Conservation (phyloP, 306 rosid genomes). For the Benincasa hispida region DNA sequence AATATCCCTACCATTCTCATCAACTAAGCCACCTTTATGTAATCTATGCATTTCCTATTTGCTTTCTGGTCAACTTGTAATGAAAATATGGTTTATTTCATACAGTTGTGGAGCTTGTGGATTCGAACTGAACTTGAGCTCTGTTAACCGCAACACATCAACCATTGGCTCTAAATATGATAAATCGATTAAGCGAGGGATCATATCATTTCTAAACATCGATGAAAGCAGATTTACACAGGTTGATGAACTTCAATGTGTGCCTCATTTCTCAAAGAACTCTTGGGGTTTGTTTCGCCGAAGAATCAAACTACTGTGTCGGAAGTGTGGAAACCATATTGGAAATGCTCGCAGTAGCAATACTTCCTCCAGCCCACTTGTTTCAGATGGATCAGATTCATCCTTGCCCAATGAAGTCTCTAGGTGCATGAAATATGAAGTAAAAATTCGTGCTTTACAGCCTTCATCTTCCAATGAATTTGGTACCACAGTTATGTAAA, state of each 20-base stretch:
- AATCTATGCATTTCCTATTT: background rate
- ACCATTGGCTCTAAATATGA: constrained; percentile 72
- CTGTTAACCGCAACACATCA: constrained; percentile 55
- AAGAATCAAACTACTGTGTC: constrained; percentile 71
- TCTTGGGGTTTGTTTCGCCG: constrained; percentile 68
- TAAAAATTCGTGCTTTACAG: constrained; percentile 65
- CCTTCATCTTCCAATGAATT: constrained; percentile 57
- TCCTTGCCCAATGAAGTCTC: constrained; percentile 25
- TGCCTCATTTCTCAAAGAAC: constrained; percentile 54
- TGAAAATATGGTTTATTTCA: background rate
- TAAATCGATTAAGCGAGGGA: constrained; percentile 74
- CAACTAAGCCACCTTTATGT: background rate
- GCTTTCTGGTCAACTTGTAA: constrained; percentile 1
- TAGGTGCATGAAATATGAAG: constrained; percentile 36
- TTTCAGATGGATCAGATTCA: constrained; percentile 31
- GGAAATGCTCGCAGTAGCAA: constrained; percentile 42
- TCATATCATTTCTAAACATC: constrained; percentile 61
- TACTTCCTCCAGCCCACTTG: constrained; percentile 26
- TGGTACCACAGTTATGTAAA: background rate
- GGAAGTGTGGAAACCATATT: constrained; percentile 66
- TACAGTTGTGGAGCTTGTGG: constrained; percentile 88
- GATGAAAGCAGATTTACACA: constrained; percentile 69
- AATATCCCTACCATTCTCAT: background rate
- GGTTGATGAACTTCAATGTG: constrained; percentile 59
- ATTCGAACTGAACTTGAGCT: constrained; percentile 68